These are phyloP conservation scores for Wickerhamiella slavikovae DNA, from an alignment of 805 yeast genomes.

Conservation along the genomic window DNA sequence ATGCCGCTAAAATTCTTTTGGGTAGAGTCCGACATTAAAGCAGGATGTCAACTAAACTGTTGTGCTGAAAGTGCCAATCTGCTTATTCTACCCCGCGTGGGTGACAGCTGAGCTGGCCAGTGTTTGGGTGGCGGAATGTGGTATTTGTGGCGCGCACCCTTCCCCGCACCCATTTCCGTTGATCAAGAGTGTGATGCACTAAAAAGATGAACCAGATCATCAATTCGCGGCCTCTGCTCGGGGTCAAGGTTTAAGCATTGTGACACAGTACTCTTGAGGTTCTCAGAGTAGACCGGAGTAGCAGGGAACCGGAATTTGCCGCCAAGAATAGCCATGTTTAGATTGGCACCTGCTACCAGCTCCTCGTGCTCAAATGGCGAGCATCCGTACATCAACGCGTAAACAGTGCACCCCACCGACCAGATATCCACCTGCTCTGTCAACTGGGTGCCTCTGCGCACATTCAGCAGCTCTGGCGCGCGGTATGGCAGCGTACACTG, in stretches of 20 bases:
- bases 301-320: slow-evolving; percentile 43
- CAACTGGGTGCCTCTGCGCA: slow-evolving; percentile 40
- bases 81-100: too few species aligned
- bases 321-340: slow-evolving; percentile 51
- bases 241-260: slow-evolving; percentile 47
- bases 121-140: too few species aligned
- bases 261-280: slow-evolving; percentile 33
- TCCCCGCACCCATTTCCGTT: too few species aligned
- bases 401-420: slow-evolving; percentile 76
- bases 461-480: slow-evolving; percentile 78
- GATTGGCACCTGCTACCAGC: slow-evolving; percentile 59
- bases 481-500: slow-evolving; percentile 73
- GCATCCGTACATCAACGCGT: slow-evolving; percentile 51
- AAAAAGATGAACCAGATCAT: too few species aligned
- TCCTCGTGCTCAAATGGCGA: slow-evolving; percentile 84
- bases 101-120: too few species aligned
- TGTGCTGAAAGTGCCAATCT: too few species aligned
- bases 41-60: too few species aligned
- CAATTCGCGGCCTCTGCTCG: slow-evolving; percentile 38
- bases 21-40: too few species aligned
- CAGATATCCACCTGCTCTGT: slow-evolving; percentile 71
- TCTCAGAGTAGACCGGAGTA: slow-evolving; percentile 30
- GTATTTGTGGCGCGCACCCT: too few species aligned
- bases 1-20: too few species aligned
- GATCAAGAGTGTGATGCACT: too few species aligned